Base-by-base conservation (phyloP, 2,329 filamentous ascomycete species). In the Neonectria faginata region DNA sequence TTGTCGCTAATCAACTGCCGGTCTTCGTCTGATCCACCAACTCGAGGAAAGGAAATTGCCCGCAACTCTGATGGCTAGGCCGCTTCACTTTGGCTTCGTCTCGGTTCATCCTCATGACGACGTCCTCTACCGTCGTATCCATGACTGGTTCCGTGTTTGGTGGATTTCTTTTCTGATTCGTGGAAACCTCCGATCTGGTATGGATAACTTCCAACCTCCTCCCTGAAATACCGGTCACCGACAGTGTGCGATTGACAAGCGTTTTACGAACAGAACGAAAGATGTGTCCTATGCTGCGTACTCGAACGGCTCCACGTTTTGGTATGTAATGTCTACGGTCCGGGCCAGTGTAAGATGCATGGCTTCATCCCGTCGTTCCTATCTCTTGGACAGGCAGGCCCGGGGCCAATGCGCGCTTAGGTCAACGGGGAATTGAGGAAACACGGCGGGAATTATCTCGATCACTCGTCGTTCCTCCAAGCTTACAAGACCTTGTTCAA, bases 1-100 rank as follows among this genome's bases (percentile, higher is more conserved):
- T 66, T 65, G 71, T 68, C 67, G 44, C 70, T 68, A 60, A 63
- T 53, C 61, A 74, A 73, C 68, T 73, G 71, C 71, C 71, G 71
- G 62, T 51, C 59, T 62, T 56, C 51, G 54, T 20, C 44, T 64
- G 22, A 53, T 60, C 68, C 68, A 73, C 70, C 56, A 50, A 45
- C 61, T 64, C 57, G 48, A 55, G 55, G 11, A 36, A 67, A 59
- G 54, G 61, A 63, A 70, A 73, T 66, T 66, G 57, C 53, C 62
- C 45, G 48, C 64, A 55, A 51, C 50, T 64, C 56, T 66, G 64
- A 68, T 70, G 65, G 45, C 39, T 44, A 41, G 42, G 60, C 41
- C 44, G 48, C 33, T 54, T 57, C 42, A 25, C 48, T 58, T 48
- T 50, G 22, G 33, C 27, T 33, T 51, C n/a, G 48, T 51, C 36